phyloP scores from a whole-genome alignment of 1,139 yeast genomes.

The Yamadazyma atlantica region DNA sequence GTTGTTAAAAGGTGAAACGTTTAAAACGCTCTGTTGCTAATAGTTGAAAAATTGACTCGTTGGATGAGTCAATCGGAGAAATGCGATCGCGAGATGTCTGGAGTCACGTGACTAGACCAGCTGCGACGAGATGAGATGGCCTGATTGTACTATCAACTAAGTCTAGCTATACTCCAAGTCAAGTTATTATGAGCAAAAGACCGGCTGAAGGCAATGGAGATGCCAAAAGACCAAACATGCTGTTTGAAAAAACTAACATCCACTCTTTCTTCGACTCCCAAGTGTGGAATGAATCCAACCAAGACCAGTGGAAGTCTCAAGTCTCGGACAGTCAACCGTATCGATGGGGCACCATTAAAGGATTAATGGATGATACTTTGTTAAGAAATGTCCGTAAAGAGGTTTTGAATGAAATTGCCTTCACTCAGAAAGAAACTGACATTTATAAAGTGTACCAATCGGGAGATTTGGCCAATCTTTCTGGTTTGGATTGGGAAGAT shows the following conservation, averaged over 20 bases:
- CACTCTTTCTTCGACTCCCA: slow-evolving; percentile 51
- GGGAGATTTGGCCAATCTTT: slow-evolving; percentile 91
- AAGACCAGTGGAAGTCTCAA: slow-evolving; percentile 35
- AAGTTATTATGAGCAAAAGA: background rate
- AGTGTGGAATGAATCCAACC: slow-evolving; percentile 51
- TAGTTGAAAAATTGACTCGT: slow-evolving; percentile 2
- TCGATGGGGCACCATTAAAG: slow-evolving; percentile 81
- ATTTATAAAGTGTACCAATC: slow-evolving; percentile 93
- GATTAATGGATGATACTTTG: slow-evolving; percentile 72
- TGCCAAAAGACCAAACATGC: slow-evolving; percentile 20
- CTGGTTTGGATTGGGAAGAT: slow-evolving; percentile 81
- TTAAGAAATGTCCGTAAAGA: slow-evolving; percentile 80
- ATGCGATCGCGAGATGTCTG: background rate
- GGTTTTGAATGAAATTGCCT: slow-evolving; percentile 78
- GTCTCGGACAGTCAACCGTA: slow-evolving; percentile 68
- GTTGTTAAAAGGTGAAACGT: too few species aligned
- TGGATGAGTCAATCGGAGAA: background rate
- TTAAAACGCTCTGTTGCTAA: too few species aligned
- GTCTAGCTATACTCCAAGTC: too few species aligned
- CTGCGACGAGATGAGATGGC: background rate
- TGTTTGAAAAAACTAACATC: slow-evolving; percentile 38
- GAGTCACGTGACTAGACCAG: too few species aligned
- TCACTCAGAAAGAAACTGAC: slow-evolving; percentile 94
- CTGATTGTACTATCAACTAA: too few species aligned
- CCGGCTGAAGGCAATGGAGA: background rate